Percentiles rank a stretch among this genome's conserved stretches.
phyloP scores from a whole-genome alignment of 2,329 filamentous ascomycete genomes.

The Colletotrichum chrysophilum region DNA sequence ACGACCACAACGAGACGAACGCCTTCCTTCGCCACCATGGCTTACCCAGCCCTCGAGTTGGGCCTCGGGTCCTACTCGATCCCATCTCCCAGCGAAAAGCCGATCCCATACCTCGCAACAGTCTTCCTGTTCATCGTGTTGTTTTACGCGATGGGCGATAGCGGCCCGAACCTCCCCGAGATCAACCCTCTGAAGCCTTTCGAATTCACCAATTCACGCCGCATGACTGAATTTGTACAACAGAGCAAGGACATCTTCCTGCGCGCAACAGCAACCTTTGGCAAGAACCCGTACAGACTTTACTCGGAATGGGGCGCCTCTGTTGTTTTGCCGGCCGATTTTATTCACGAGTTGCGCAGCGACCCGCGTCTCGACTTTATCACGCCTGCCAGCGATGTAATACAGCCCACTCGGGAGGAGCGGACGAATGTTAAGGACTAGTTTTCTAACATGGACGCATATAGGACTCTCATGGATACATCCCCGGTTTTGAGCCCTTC shows the following conservation, averaged over 20 bases:
- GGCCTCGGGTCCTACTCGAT: neutral
- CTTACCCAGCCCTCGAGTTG: neutral
- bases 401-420: neutral
- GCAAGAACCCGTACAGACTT: neutral
- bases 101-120: neutral
- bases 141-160: neutral
- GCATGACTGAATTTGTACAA: neutral
- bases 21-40: neutral
- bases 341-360: neutral
- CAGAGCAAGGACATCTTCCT: neutral
- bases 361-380: neutral
- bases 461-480: neutral
- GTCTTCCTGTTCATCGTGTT: neutral
- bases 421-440: neutral
- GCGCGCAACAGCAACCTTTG: neutral
- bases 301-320: neutral
- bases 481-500: constrained; percentile 4
- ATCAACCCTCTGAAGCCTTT: neutral
- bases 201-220: neutral
- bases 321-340: neutral
- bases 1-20: neutral
- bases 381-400: neutral
- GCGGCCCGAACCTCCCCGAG: neutral
- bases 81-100: neutral
- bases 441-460: neutral